Evolutionary conservation across 441 rosid species (phyloP).

Genomic region (Daphne laureola): DNA sequence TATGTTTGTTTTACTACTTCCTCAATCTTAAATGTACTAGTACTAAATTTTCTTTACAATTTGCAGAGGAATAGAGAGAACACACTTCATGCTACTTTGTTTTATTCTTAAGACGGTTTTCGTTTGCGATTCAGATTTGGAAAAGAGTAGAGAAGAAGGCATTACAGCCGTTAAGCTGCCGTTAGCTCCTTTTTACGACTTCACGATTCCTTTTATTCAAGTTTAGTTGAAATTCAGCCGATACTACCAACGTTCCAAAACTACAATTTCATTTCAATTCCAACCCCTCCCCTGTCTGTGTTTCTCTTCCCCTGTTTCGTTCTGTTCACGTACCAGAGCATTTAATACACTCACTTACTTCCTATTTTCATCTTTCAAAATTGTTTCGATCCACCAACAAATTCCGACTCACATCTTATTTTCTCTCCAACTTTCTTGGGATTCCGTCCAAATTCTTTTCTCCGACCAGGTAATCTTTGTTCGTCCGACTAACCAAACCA

Average conservation of each 20-base stretch:
- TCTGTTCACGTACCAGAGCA: conserved; percentile 1
- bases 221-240: conserved; percentile 4
- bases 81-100: no score
- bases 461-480: conserved; percentile 5
- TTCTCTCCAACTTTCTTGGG: conserved; percentile 3
- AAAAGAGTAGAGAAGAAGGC: conserved; percentile 2
- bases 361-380: conserved; percentile 7
- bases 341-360: conserved; percentile 4
- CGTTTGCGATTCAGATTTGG: no score
- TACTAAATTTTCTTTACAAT: no score
- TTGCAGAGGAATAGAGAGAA: no score
- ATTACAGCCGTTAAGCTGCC: conserved; percentile 15
- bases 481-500: neutral
- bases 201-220: conserved; percentile 15
- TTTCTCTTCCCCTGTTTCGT: conserved; percentile 7
- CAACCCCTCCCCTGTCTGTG: conserved; percentile 1
- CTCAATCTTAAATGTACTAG: no score
- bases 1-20: no score
- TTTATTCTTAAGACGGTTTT: no score
- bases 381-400: conserved; percentile 13
- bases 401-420: neutral
- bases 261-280: conserved; percentile 4
- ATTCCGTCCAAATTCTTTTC: conserved; percentile 5
- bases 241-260: conserved; percentile 17
- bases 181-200: conserved; percentile 15